phyloP scores from a whole-genome alignment of 164 flowering plant genomes.

The Dillenia turbinata region DNA sequence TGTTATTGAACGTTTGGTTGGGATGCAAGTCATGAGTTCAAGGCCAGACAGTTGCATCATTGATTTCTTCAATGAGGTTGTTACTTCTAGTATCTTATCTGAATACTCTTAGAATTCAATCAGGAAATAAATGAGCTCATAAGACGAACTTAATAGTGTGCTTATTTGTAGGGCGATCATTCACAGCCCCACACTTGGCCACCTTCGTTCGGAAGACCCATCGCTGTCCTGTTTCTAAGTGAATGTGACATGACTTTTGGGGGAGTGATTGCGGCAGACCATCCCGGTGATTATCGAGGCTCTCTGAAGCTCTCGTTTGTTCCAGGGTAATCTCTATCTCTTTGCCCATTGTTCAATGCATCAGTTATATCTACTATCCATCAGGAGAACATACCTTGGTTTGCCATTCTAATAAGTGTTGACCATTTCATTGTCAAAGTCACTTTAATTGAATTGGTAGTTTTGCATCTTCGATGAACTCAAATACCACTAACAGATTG shows the following conservation, averaged over 20 bases:
- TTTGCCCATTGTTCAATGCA: background rate
- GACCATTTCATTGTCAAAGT: too few relatives aligned
- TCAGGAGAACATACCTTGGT: too few relatives aligned
- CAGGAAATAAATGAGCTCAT: background rate
- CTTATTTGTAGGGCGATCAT: slow-evolving; percentile 68
- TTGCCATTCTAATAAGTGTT: too few relatives aligned
- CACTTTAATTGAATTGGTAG: too few relatives aligned
- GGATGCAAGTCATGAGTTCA: slow-evolving; percentile 36
- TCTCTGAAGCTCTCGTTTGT: slow-evolving; percentile 62
- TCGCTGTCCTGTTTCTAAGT: slow-evolving; percentile 58
- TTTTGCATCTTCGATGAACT: too few relatives aligned
- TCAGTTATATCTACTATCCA: background rate
- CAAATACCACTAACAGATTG: too few relatives aligned
- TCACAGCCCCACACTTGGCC: slow-evolving; percentile 74
- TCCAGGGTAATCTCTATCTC: slow-evolving; percentile 58
- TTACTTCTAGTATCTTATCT: background rate
- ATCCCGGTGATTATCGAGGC: slow-evolving; percentile 77
- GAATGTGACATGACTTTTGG: slow-evolving; percentile 86
- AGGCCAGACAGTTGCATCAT: slow-evolving; percentile 78
- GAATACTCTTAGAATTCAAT: background rate
- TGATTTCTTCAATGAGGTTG: slow-evolving; percentile 72
- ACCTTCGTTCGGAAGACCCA: slow-evolving; percentile 70
- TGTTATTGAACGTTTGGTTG: slow-evolving; percentile 51
- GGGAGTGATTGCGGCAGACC: slow-evolving; percentile 46
- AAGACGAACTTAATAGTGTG: slow-evolving; percentile 10